Conservation (phyloP, 2,329 filamentous ascomycete species). For the Neonectria punicea region DNA sequence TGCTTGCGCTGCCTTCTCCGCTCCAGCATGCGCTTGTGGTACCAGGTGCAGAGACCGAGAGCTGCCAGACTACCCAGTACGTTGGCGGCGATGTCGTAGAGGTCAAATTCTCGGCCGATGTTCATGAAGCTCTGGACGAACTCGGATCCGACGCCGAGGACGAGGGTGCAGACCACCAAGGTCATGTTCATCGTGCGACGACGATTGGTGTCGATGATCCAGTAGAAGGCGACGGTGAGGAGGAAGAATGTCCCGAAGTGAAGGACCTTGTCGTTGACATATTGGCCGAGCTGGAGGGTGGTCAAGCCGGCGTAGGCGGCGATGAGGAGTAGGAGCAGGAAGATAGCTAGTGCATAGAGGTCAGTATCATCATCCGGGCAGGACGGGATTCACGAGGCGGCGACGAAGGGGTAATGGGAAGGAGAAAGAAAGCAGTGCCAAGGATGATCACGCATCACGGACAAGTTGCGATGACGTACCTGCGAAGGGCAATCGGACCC, state of each 20-base stretch:
- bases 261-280: conserved; percentile 89
- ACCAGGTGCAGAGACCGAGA: conserved; percentile 83
- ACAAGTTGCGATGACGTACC: conserved; percentile 63
- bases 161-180: conserved; percentile 79
- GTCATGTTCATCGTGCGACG: conserved; percentile 87
- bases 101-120: conserved; percentile 77
- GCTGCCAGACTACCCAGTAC: conserved; percentile 79
- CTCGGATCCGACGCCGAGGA: conserved; percentile 78
- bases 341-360: conserved; percentile 64
- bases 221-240: conserved; percentile 91
- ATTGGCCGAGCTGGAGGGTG: conserved; percentile 62
- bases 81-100: conserved; percentile 90
- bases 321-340: conserved; percentile 75
- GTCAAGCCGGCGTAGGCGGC: conserved; percentile 85
- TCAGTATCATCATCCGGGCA: conserved; percentile 3
- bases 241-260: conserved; percentile 91
- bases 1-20: conserved; percentile 79
- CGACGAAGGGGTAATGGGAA: background rate
- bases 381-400: background rate
- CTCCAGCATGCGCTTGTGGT: conserved; percentile 96
- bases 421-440: background rate
- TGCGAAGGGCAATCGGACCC: conserved; percentile 88
- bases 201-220: conserved; percentile 92
- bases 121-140: conserved; percentile 80
- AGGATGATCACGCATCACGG: conserved; percentile 1